These are phyloP conservation scores for Cyberlindnera euphorbiae DNA, from an alignment of 805 yeast species.

Conservation along the genomic window DNA sequence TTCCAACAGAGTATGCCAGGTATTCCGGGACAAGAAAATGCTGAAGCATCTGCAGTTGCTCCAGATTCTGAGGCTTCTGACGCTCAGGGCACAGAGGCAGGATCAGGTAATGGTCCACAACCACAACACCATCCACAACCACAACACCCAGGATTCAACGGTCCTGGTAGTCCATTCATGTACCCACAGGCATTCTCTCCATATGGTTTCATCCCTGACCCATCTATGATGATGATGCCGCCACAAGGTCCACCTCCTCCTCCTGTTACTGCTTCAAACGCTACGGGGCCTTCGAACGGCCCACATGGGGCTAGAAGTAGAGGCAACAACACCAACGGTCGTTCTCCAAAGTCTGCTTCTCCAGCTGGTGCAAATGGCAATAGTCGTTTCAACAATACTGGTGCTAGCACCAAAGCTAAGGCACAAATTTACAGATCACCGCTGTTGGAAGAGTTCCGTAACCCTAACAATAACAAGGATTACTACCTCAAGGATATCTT, in stretches of 20 bases:
- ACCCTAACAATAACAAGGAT: constrained; percentile 48
- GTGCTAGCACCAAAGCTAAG: constrained; percentile 18
- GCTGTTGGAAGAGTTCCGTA: constrained; percentile 77
- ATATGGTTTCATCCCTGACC: constrained; percentile 23
- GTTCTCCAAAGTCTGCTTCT: constrained; percentile 23
- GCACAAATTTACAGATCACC: constrained; percentile 69
- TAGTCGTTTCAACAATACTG: constrained; percentile 3
- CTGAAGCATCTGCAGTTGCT: background rate
- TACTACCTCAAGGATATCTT: constrained; percentile 68
- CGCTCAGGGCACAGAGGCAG: background rate
- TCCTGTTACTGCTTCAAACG: background rate
- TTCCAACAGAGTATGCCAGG: constrained; percentile 10
- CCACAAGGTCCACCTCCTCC: constrained; percentile 8
- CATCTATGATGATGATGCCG: constrained; percentile 6
- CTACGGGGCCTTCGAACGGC: too few relatives aligned
- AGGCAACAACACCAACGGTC: constrained; percentile 16
- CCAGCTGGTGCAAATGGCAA: constrained; percentile 16
- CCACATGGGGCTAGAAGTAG: background rate
- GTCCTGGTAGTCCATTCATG: constrained; percentile 18
- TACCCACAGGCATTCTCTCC: constrained; percentile 28
- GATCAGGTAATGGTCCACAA: constrained; percentile 1
- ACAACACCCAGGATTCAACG: constrained; percentile 13
- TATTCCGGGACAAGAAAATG: background rate
- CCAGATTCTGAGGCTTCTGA: background rate
- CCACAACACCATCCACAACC: constrained; percentile 21